A percentile compares a stretch with the other conserved stretches of the same genome.
Evolutionary conservation across 768 basidiomycete species (phyloP).

Genomic region (Cubamyces lactineus): DNA sequence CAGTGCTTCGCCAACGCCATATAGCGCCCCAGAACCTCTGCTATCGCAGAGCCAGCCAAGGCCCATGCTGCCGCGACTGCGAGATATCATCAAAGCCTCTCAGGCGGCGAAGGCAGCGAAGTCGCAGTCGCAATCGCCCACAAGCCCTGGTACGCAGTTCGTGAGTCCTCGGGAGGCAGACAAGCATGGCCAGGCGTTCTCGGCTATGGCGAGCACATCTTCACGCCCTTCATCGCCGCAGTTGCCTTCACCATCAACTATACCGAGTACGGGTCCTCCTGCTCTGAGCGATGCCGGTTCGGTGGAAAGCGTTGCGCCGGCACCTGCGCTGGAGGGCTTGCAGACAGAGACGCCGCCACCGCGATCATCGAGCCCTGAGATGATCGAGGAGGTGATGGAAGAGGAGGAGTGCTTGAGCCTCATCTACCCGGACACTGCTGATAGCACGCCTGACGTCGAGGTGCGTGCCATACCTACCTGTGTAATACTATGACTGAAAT

Average conservation of each 20-base stretch:
- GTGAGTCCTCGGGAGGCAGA: neutral
- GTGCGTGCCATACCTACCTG: constrained; percentile 4
- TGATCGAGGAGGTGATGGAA: constrained; percentile 10
- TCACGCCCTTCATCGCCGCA: neutral
- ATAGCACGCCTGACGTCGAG: constrained; percentile 13
- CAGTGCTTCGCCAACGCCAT: neutral
- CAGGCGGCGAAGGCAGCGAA: neutral
- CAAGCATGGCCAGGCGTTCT: neutral
- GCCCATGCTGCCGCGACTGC: constrained; percentile 7
- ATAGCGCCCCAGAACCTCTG: neutral
- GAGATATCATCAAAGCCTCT: neutral
- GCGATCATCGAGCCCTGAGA: constrained; percentile 6
- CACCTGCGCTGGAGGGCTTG: neutral
- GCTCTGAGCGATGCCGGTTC: neutral
- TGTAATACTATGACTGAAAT: constrained; percentile 6
- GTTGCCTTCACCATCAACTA: neutral
- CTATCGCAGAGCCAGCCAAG: neutral
- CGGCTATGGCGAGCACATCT: too few species aligned
- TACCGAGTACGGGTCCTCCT: neutral
- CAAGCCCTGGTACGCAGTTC: neutral
- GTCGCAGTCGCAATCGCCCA: neutral
- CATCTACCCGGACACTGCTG: constrained; percentile 12
- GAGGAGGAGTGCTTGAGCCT: constrained; percentile 17
- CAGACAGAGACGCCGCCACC: neutral
- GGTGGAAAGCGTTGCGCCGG: neutral